Percentiles rank a stretch among this genome's conserved stretches.
Conservation (phyloP, 495 filamentous ascomycete species). For the Aspergillus baeticus region DNA sequence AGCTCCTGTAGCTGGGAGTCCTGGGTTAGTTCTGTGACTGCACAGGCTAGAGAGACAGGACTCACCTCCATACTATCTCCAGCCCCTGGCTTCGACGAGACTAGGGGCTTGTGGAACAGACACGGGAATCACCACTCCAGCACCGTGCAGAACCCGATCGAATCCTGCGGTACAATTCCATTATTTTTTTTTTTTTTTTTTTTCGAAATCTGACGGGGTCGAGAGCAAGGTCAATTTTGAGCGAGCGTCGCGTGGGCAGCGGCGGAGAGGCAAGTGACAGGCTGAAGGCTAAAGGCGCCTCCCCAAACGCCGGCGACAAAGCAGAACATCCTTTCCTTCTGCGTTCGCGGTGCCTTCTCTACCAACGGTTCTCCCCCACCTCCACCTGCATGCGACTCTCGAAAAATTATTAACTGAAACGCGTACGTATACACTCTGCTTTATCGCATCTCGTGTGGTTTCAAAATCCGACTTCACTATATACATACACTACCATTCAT, state of each 20-base stretch:
- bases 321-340: neutral
- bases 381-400: too few species aligned
- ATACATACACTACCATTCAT: conserved; percentile 6
- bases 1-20: conserved; percentile 12
- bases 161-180: neutral
- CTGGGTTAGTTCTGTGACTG: conserved; percentile 13
- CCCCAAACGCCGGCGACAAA: conserved; percentile 19
- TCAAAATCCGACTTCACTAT: neutral
- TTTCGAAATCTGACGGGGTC: too few species aligned
- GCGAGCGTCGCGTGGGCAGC: neutral
- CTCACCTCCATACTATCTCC: neutral
- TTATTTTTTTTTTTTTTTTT: neutral
- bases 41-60: neutral
- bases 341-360: neutral
- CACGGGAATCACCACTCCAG: conserved; percentile 2
- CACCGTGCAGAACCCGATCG: conserved; percentile 1
- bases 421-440: conserved; percentile 1
- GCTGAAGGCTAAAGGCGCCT: conserved; percentile 10
- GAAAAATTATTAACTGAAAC: neutral
- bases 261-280: conserved; percentile 4
- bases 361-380: conserved; percentile 8
- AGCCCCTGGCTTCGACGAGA: conserved; percentile 5
- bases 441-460: neutral
- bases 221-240: too few species aligned
- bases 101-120: conserved; percentile 7